Base-by-base conservation (phyloP, 2,329 filamentous ascomycete genomes). In the Hypoxylon sp. region DNA sequence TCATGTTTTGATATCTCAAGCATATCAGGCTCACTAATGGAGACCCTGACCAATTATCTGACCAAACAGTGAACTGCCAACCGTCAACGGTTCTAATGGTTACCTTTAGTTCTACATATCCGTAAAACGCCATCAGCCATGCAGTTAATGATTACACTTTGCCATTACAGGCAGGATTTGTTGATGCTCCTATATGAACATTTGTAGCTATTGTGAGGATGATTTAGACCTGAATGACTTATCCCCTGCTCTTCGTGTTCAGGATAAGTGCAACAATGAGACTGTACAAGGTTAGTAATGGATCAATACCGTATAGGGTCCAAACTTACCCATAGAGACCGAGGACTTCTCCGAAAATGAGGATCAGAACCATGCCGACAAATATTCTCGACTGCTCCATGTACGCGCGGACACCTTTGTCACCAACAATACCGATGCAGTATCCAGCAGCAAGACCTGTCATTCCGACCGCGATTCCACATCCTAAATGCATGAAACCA, bases 291-390 rank as follows among this genome's bases (percentile, higher is more conserved):
- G 42, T 75, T 68, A 73, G 69, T 26, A 69, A 75, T 11, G 4
- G 22, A 30, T 9, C 9, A 64, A 6, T 51, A 67, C 4, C 28
- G 40, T 36, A 30, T 26, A 32, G 14, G 7, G 4, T 24, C 38
- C 22, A 9, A n/a, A 51, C 90, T 72, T 85, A 97, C 93, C 96
- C 96, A 76, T 99, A 99, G 30, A 99, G 89, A 79, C 96, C 96
- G 77, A 99, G 79, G 16, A 99, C 96, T 84, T 99, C 96, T 61
- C 93, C 96, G 78, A 99, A 99, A 87, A 99, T 99, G 69, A 98
- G 86, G 72, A 98, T 98, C 74, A 99, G 82, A 48, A 99, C 95
- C 96, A 98, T 98, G 79, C 96, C 96, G 51, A 99, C 96, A 74
- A 97, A 99, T 71, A 99, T 91, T 69, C 95, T 88, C 51, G 92